Evolutionary conservation across 371 early-diverging fungal species (phyloP), one percentile per base, ranked within the genome.

Genomic region (Mortierella sp.): DNA sequence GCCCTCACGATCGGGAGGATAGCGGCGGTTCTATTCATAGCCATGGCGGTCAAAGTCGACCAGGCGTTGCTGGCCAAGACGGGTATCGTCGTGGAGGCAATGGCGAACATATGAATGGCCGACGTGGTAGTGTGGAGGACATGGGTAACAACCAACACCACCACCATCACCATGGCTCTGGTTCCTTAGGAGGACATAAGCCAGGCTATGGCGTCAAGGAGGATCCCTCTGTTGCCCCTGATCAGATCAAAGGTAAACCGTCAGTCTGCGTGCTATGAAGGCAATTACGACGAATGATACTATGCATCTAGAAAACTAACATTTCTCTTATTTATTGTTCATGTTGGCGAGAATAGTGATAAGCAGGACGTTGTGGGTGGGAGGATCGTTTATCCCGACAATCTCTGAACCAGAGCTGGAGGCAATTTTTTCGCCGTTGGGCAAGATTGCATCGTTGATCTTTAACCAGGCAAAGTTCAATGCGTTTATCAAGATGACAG

Each of bases 361-460:
- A 68, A 90, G 89, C 58, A 68, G 92, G 44, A 91, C 92, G 1
- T 78, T 92, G 24, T 92, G 90, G 74, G 89, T 91, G 26, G 91
- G 90, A 8, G 88, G 89, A 14, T 77, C 70, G 26, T 83, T 92
- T 47, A 85, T 87, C 10, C 85, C 86, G 4, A 72, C 73, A 14
- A 83, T 90, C 43, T 87, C 87, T 1, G 86, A 89, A 58, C 85
- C 86, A 43, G 73, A 86, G 11, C 61, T 92, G 4, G 78, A 87
- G 37, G 86, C 74, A 1, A 78, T 90, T 22, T 91, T 92, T 78
- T 24, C 77, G 14, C 72, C 68, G 2, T 74, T 78, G 29, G 91
- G 89, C 5, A 78, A 87, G 52, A 90, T 92, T 45, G 88, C 88
- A 45, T 89, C 89, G 4, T 85, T 90, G 34, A 91, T 86, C 75